Evolutionary conservation across 139 green algal species (phyloP).

Genomic region (Micractinium sp.): DNA sequence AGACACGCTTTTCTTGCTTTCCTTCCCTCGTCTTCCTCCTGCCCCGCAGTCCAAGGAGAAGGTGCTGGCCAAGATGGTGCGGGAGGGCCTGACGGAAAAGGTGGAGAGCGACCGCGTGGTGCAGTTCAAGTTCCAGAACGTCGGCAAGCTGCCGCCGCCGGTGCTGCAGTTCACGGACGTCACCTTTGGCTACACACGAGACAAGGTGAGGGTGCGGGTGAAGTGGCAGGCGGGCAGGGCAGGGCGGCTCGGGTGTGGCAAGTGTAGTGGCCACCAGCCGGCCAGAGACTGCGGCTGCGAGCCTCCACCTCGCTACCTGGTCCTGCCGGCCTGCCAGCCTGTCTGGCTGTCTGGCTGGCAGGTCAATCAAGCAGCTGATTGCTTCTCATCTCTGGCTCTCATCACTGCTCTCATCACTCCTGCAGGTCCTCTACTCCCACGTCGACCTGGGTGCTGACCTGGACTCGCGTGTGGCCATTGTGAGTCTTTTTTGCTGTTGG

Average conservation of each 20-base stretch:
- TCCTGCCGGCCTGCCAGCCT: too few species aligned
- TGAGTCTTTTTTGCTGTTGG: slow-evolving; percentile 54
- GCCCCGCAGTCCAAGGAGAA: slow-evolving; percentile 92
- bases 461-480: slow-evolving; percentile 93
- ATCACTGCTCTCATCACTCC: too few species aligned
- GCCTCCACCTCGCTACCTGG: too few species aligned
- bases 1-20: background rate
- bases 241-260: too few species aligned
- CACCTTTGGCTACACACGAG: slow-evolving; percentile 83
- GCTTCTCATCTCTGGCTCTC: too few species aligned
- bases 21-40: background rate
- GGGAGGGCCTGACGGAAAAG: slow-evolving; percentile 83
- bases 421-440: slow-evolving; percentile 69
- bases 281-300: too few species aligned
- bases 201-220: slow-evolving; percentile 47
- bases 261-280: too few species aligned
- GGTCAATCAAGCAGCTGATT: too few species aligned
- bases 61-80: slow-evolving; percentile 95
- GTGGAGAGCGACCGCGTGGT: slow-evolving; percentile 81
- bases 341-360: too few species aligned
- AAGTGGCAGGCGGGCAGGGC: too few species aligned
- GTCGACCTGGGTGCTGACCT: slow-evolving; percentile 95
- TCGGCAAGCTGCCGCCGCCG: slow-evolving; percentile 92
- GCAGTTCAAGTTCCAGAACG: slow-evolving; percentile 86
- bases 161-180: slow-evolving; percentile 90